Percentiles rank a stretch among this genome's conserved stretches.
phyloP scores from a whole-genome alignment of 768 basidiomycete genomes.

The Cytidiella melzeri region DNA sequence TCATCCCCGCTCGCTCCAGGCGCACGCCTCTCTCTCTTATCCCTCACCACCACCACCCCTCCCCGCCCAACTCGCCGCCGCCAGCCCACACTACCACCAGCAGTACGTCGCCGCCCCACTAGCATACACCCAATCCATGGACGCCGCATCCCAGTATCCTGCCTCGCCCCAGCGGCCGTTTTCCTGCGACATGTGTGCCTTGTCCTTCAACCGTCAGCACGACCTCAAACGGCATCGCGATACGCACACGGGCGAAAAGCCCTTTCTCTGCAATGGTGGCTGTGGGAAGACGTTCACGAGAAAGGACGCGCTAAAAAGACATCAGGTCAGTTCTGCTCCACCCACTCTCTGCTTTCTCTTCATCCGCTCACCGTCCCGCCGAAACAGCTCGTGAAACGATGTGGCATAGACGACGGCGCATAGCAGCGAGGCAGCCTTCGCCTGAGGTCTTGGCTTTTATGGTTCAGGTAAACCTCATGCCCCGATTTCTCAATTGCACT shows the following conservation, averaged over 20 bases:
- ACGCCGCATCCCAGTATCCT: constrained; percentile 27
- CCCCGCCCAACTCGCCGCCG: constrained; percentile 8
- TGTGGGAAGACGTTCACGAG: constrained; percentile 86
- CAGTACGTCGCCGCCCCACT: constrained; percentile 19
- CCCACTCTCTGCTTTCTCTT: constrained; percentile 2
- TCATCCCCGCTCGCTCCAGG: constrained; percentile 2
- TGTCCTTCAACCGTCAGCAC: constrained; percentile 83
- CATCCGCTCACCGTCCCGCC: neutral
- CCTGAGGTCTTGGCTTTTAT: neutral
- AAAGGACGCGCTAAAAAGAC: constrained; percentile 81
- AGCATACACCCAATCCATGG: constrained; percentile 16
- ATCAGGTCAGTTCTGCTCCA: constrained; percentile 49
- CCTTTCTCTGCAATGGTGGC: constrained; percentile 75
- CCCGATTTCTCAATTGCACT: no score
- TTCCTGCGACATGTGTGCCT: constrained; percentile 51
- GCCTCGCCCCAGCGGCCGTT: constrained; percentile 35
- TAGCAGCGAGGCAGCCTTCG: constrained; percentile 2
- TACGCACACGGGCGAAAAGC: constrained; percentile 82
- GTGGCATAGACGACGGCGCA: constrained; percentile 60
- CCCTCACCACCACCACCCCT: constrained; percentile 17
- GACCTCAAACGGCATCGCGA: constrained; percentile 81
- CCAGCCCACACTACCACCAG: constrained; percentile 12
- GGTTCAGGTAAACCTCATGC: neutral
- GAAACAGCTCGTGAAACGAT: constrained; percentile 62
- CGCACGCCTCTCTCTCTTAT: constrained; percentile 18